Conservation (phyloP, 2,329 filamentous ascomycete species). For the Aspergillus melleus region DNA sequence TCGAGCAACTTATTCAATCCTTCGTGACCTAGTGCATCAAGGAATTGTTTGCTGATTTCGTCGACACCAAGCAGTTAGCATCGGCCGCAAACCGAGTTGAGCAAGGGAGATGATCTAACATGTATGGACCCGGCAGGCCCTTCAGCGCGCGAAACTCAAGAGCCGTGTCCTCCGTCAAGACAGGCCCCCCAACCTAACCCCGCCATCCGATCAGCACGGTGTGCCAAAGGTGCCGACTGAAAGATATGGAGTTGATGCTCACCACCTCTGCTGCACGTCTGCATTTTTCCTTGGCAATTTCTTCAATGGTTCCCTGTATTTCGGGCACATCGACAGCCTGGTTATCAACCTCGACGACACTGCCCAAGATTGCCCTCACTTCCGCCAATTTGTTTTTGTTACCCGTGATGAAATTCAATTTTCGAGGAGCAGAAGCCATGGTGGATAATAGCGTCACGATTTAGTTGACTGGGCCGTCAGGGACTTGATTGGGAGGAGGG, state of each 20-base stretch:
- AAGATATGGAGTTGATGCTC: constrained; percentile 27
- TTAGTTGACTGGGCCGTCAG: not conserved
- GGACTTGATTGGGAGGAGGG: not conserved
- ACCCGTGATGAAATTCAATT: constrained; percentile 91
- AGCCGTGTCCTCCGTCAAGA: constrained; percentile 93
- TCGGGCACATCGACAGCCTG: constrained; percentile 79
- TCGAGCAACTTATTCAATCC: constrained; percentile 88
- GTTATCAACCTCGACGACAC: constrained; percentile 69
- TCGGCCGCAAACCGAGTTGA: constrained; percentile 4
- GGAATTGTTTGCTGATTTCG: constrained; percentile 80
- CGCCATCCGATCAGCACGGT: not conserved
- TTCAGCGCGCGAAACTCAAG: constrained; percentile 88
- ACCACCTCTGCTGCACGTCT: constrained; percentile 76
- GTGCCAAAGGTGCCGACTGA: too few species aligned
- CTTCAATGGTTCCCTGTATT: constrained; percentile 88
- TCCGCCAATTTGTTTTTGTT: constrained; percentile 93
- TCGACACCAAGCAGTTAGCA: not conserved
- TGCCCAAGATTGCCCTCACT: constrained; percentile 81
- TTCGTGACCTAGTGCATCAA: constrained; percentile 75
- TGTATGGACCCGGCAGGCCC: constrained; percentile 93
- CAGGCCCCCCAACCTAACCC: constrained; percentile 73
- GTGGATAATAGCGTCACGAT: not conserved
- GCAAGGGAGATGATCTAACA: constrained; percentile 57
- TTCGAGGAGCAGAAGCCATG: constrained; percentile 47
- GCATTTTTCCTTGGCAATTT: constrained; percentile 87